Evolutionary conservation across 2,329 filamentous ascomycete species (phyloP).

Genomic region (Chlorencoelia australis): DNA sequence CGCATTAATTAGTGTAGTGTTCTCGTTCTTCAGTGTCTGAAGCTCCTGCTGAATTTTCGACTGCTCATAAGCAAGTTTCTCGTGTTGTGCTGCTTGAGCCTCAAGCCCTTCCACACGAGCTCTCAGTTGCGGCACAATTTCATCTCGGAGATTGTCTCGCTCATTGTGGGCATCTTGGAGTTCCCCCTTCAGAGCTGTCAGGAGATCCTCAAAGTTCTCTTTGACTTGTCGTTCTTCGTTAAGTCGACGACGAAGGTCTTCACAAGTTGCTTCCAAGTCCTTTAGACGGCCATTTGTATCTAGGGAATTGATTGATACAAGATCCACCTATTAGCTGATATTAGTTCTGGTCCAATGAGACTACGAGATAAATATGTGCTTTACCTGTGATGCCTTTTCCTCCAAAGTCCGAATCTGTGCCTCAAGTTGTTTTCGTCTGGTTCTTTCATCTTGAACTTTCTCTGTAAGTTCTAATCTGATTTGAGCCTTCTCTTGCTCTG

Average conservation of each 20-base stretch:
- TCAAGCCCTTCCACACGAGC: conserved; percentile 72
- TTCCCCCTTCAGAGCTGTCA: conserved; percentile 74
- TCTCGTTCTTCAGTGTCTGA: conserved; percentile 57
- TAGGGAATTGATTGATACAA: conserved; percentile 43
- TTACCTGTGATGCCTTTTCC: conserved; percentile 59
- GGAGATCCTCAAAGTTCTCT: conserved; percentile 86
- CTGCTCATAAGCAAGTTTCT: conserved; percentile 68
- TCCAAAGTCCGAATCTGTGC: conserved; percentile 75
- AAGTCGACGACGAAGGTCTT: conserved; percentile 73
- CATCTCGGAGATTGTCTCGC: conserved; percentile 82
- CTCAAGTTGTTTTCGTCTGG: conserved; percentile 66
- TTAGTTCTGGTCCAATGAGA: conserved; percentile 10
- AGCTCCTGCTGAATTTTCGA: conserved; percentile 83
- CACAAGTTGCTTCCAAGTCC: conserved; percentile 70
- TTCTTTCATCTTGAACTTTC: conserved; percentile 80
- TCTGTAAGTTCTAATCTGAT: conserved; percentile 75
- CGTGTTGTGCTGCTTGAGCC: conserved; percentile 59
- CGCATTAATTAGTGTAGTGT: conserved; percentile 39
- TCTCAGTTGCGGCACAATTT: conserved; percentile 70
- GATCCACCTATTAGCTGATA: conserved; percentile 25
- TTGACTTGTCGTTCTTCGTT: conserved; percentile 79
- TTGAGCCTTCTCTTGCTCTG: conserved; percentile 85
- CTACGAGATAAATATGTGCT: conserved; percentile 16
- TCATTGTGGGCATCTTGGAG: conserved; percentile 76
- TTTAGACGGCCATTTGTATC: conserved; percentile 53